phyloP scores from a whole-genome alignment of 2,329 filamentous ascomycete genomes.

The Fonsecaea erecta region DNA sequence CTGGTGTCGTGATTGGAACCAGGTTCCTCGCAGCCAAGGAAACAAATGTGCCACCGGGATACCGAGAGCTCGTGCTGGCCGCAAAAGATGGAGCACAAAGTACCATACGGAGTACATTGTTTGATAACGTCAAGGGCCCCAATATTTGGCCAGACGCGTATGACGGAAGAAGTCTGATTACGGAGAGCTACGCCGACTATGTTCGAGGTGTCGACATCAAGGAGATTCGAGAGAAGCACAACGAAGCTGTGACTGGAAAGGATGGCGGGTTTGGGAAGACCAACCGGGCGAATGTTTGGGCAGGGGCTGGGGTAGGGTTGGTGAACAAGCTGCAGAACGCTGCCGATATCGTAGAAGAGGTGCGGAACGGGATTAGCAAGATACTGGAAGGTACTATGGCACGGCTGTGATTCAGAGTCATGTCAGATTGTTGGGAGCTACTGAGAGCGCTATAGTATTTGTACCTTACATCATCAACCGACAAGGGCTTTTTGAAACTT shows the following conservation, averaged over 20 bases:
- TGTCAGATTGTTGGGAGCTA: not conserved
- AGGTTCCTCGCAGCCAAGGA: constrained; percentile 62
- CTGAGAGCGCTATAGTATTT: constrained; percentile 4
- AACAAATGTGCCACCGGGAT: constrained; percentile 52
- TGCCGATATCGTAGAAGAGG: constrained; percentile 23
- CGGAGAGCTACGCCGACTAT: constrained; percentile 50
- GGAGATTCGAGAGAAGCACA: constrained; percentile 14
- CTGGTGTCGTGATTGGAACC: constrained; percentile 65
- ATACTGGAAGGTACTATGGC: constrained; percentile 2
- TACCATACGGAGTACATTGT: constrained; percentile 58
- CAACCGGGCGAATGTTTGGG: constrained; percentile 24
- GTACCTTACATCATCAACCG: not conserved
- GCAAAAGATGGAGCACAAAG: constrained; percentile 56
- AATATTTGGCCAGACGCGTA: constrained; percentile 63
- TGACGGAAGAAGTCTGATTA: constrained; percentile 62
- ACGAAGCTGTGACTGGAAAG: constrained; percentile 4
- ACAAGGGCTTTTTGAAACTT: not conserved
- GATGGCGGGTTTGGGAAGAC: constrained; percentile 17
- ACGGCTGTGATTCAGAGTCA: not conserved
- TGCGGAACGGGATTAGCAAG: constrained; percentile 10
- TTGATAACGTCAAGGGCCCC: constrained; percentile 61
- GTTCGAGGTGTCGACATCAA: constrained; percentile 24
- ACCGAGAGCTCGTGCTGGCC: constrained; percentile 53
- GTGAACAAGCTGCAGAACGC: constrained; percentile 23
- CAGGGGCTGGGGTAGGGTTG: constrained; percentile 23